Conservation (phyloP, 2,329 filamentous ascomycete species). For the Sclerotinia subarctica region DNA sequence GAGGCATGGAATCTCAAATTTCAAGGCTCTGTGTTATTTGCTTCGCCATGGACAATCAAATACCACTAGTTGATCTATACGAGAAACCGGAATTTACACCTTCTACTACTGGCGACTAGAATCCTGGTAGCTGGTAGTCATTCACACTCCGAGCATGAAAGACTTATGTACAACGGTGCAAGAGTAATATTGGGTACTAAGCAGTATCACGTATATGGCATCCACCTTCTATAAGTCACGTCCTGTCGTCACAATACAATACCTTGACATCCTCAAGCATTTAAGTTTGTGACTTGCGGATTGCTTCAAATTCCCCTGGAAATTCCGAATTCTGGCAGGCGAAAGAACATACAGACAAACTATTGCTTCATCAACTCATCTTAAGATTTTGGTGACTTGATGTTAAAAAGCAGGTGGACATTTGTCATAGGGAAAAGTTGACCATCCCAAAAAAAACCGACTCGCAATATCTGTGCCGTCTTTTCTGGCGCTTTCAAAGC, state of each 20-base stretch:
- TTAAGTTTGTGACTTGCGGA: not conserved
- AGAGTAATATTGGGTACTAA: not conserved
- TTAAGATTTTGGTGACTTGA: too few species aligned
- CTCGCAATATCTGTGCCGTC: not conserved
- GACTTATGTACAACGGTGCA: not conserved
- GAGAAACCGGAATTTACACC: not conserved
- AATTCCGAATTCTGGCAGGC: too few species aligned
- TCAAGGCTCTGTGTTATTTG: not conserved
- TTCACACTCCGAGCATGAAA: not conserved
- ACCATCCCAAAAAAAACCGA: too few species aligned
- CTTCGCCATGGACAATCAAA: not conserved
- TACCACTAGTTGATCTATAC: not conserved
- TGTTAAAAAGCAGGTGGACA: too few species aligned
- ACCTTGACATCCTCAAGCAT: not conserved
- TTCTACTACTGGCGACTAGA: not conserved
- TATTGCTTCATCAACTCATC: too few species aligned
- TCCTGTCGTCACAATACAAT: not conserved
- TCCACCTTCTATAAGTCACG: not conserved
- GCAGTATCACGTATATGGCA: not conserved
- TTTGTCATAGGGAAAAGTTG: too few species aligned
- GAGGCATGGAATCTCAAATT: not conserved
- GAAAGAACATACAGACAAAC: not conserved
- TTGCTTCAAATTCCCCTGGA: not conserved
- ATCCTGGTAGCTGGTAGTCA: not conserved
- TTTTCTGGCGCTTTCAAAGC: not conserved